Conservation (phyloP, 306 rosid genomes). For the Prunus persica region DNA sequence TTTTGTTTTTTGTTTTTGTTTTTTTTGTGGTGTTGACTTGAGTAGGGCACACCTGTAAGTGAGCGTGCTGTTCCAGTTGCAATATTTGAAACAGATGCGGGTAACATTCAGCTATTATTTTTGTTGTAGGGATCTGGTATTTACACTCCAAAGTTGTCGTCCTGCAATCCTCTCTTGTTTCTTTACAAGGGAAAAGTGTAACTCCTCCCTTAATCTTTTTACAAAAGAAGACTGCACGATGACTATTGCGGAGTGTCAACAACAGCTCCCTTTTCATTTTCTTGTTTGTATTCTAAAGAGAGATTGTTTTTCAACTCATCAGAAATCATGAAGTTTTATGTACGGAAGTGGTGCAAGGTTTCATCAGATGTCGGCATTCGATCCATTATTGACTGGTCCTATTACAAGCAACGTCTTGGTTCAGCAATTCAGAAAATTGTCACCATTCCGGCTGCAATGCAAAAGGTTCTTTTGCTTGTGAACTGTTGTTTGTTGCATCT, state of each 20-base stretch:
- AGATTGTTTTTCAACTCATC: slow-evolving; percentile 31
- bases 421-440: slow-evolving; percentile 91
- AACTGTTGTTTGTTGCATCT: slow-evolving; percentile 14
- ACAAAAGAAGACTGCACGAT: too few species aligned
- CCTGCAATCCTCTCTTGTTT: too few species aligned
- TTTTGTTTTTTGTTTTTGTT: too few species aligned
- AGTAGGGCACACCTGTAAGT: slow-evolving; percentile 95
- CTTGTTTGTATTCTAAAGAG: slow-evolving; percentile 20
- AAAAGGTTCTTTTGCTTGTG: slow-evolving; percentile 62
- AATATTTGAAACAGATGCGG: slow-evolving; percentile 90
- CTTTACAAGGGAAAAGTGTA: too few species aligned
- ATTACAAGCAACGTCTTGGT: slow-evolving; percentile 93
- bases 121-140: neutral
- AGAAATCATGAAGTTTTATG: slow-evolving; percentile 88
- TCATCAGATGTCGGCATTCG: slow-evolving; percentile 87
- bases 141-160: too few species aligned
- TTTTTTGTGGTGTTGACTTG: slow-evolving; percentile 16
- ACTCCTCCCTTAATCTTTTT: too few species aligned
- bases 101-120: slow-evolving; percentile 39
- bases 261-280: slow-evolving; percentile 5
- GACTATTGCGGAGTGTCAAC: too few species aligned
- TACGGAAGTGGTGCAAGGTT: slow-evolving; percentile 97
- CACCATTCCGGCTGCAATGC: slow-evolving; percentile 99
- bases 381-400: slow-evolving; percentile 95
- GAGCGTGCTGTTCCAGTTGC: slow-evolving; percentile 99